Conservation (phyloP, 169 alveolate species). For the Plasmodium cynomolgi region DNA sequence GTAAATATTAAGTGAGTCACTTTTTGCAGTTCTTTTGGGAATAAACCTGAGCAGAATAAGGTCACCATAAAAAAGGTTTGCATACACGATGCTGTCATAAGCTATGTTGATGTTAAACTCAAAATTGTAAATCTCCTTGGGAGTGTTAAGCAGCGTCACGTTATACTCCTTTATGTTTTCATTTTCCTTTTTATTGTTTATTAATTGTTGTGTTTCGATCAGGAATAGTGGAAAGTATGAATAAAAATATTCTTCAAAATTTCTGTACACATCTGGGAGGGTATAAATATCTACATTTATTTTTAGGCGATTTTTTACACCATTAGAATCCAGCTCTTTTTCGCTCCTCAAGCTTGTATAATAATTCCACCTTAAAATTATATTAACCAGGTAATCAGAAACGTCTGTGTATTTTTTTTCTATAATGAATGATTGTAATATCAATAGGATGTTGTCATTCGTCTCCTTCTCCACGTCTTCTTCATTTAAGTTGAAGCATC, state of each 20-base stretch:
- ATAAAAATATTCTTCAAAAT: slow-evolving; percentile 65
- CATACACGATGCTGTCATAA: slow-evolving; percentile 7
- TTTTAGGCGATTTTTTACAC: slow-evolving; percentile 62
- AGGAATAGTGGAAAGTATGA: slow-evolving; percentile 51
- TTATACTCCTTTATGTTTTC: slow-evolving; percentile 48
- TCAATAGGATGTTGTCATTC: slow-evolving; percentile 25
- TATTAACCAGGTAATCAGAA: slow-evolving; percentile 35
- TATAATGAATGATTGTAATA: slow-evolving; percentile 10
- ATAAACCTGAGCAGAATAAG: slow-evolving; percentile 44
- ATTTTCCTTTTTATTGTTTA: slow-evolving; percentile 68
- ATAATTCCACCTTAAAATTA: slow-evolving; percentile 73
- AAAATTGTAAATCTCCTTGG: slow-evolving; percentile 20
- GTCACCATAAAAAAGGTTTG: slow-evolving; percentile 57
- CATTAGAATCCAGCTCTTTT: slow-evolving; percentile 19
- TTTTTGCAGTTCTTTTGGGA: slow-evolving; percentile 57
- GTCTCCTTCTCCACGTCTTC: slow-evolving; percentile 23
- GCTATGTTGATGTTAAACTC: slow-evolving; percentile 22
- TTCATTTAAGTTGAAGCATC: slow-evolving; percentile 7
- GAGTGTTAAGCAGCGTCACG: neutral
- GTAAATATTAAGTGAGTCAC: neutral
- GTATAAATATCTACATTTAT: slow-evolving; percentile 37
- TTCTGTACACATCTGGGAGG: slow-evolving; percentile 27
- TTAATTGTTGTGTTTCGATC: slow-evolving; percentile 72
- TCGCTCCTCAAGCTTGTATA: slow-evolving; percentile 64
- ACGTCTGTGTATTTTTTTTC: slow-evolving; percentile 52